A percentile compares a stretch with the other conserved stretches of the same genome.
phyloP scores from a whole-genome alignment of 2,329 filamentous ascomycete genomes.

The Alternaria gaisen region DNA sequence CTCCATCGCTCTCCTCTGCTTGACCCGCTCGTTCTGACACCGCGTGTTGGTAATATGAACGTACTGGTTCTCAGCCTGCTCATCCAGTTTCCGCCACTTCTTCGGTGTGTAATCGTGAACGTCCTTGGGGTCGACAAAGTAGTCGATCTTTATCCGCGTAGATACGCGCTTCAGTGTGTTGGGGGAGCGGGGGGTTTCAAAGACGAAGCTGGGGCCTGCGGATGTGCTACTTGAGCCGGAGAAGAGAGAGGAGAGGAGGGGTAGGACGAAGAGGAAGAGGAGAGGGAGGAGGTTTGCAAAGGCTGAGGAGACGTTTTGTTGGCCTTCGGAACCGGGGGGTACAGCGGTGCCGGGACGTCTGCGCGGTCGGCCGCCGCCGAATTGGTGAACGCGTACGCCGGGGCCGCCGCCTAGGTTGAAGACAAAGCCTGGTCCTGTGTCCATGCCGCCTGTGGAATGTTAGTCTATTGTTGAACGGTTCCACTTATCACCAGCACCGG shows the following conservation, averaged over 20 bases:
- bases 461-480: conserved; percentile 3
- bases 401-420: conserved; percentile 95
- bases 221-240: conserved; percentile 54
- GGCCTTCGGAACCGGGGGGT: conserved; percentile 61
- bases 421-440: conserved; percentile 85
- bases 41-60: conserved; percentile 71
- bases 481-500: background rate
- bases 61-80: conserved; percentile 77
- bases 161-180: conserved; percentile 79
- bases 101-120: conserved; percentile 73
- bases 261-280: conserved; percentile 81
- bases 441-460: conserved; percentile 65
- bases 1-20: conserved; percentile 73
- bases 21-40: conserved; percentile 77
- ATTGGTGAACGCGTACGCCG: conserved; percentile 93
- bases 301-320: conserved; percentile 60
- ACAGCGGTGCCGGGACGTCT: conserved; percentile 71
- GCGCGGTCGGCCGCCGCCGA: conserved; percentile 81
- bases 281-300: conserved; percentile 84
- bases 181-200: conserved; percentile 74
- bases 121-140: conserved; percentile 84
- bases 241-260: conserved; percentile 83
- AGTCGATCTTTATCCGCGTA: conserved; percentile 75
- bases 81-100: conserved; percentile 79
- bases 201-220: conserved; percentile 75